Evolutionary conservation across 2,329 filamentous ascomycete species (phyloP).

Genomic region (Exophiala bonariae): DNA sequence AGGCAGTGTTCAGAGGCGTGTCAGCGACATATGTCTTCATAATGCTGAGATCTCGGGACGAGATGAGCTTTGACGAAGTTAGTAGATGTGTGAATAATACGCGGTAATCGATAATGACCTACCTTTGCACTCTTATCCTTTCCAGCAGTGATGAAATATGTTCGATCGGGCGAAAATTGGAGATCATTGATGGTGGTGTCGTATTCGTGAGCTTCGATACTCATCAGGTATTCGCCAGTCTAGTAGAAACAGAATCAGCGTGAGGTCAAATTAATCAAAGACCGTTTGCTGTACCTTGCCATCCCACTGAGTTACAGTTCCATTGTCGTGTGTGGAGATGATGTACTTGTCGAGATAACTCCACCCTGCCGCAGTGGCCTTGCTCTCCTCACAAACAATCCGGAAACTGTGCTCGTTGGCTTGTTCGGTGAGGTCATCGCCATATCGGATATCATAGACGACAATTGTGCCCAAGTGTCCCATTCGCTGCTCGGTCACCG

Average conservation of each 20-base stretch:
- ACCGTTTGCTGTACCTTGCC: conserved; percentile 63
- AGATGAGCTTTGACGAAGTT: conserved; percentile 63
- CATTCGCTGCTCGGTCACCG: conserved; percentile 98
- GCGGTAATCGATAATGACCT: conserved; percentile 29
- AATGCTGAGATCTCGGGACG: conserved; percentile 80
- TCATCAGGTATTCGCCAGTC: conserved; percentile 79
- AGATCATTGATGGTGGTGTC: conserved; percentile 84
- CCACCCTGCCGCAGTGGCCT: conserved; percentile 96
- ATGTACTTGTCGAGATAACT: conserved; percentile 94
- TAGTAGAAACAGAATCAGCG: conserved; percentile 35
- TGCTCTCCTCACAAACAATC: conserved; percentile 93
- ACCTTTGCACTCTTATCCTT: conserved; percentile 98
- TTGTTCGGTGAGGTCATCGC: conserved; percentile 76
- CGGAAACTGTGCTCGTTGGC: conserved; percentile 76
- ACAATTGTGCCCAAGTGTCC: conserved; percentile 93
- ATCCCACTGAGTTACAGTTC: conserved; percentile 86
- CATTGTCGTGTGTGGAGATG: conserved; percentile 96
- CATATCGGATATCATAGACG: conserved; percentile 83
- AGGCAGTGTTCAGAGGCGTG: conserved; percentile 93
- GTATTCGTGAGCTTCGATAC: conserved; percentile 81
- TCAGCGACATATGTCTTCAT: conserved; percentile 92
- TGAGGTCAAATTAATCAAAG: too few species aligned
- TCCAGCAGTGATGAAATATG: conserved; percentile 96
- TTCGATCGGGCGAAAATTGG: conserved; percentile 90
- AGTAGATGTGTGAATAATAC: conserved; percentile 6